phyloP scores from a whole-genome alignment of 495 filamentous ascomycete species.

The Lophiostoma macrostomum region DNA sequence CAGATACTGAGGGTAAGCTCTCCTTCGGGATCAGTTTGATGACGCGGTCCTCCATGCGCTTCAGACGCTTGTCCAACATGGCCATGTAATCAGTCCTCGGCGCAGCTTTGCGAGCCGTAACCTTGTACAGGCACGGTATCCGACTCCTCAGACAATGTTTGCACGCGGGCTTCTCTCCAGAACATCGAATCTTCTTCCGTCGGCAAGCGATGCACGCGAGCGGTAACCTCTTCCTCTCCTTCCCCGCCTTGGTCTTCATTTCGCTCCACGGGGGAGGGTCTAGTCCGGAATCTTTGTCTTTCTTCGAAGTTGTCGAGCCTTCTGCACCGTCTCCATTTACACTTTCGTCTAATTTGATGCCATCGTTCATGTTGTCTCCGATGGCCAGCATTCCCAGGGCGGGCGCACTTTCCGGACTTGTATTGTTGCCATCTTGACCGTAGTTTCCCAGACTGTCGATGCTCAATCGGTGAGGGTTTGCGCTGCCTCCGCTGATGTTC shows the following conservation, averaged over 20 bases:
- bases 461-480: constrained; percentile 30
- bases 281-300: constrained; percentile 58
- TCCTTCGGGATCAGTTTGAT: constrained; percentile 93
- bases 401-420: constrained; percentile 27
- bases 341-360: constrained; percentile 25
- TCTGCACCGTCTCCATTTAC: constrained; percentile 23
- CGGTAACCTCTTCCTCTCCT: constrained; percentile 89
- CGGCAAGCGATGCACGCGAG: constrained; percentile 95
- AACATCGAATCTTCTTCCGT: constrained; percentile 96
- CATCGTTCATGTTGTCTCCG: constrained; percentile 21
- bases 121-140: constrained; percentile 98
- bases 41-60: constrained; percentile 93
- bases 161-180: constrained; percentile 94
- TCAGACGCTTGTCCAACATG: constrained; percentile 83
- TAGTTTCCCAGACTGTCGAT: constrained; percentile 23
- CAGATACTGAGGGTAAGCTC: constrained; percentile 57
- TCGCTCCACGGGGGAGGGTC: constrained; percentile 80
- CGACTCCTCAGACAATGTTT: constrained; percentile 92
- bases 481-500: constrained; percentile 16
- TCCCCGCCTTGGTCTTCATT: constrained; percentile 95
- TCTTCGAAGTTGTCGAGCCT: constrained; percentile 22
- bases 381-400: constrained; percentile 20
- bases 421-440: constrained; percentile 23
- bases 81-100: constrained; percentile 98
- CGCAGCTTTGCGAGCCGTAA: constrained; percentile 91